Evolutionary conservation across 148 eudicot genomes (phyloP).

Genomic region (Heliamphora exappendiculata): DNA sequence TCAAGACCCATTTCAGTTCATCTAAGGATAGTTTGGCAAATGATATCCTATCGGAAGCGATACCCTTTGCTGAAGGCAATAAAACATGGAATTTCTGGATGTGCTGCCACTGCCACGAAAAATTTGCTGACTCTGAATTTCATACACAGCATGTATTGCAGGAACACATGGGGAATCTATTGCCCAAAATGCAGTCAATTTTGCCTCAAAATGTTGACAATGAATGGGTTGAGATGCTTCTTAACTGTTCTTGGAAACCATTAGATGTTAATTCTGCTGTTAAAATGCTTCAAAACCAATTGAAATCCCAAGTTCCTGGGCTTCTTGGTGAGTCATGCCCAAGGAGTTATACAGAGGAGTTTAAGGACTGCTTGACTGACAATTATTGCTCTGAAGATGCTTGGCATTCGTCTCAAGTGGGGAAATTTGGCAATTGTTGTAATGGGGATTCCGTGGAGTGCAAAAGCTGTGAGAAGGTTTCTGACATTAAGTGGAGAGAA

Average conservation of each 20-base stretch:
- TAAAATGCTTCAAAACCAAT: slow-evolving; percentile 47
- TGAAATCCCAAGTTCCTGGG: slow-evolving; percentile 32
- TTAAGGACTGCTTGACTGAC: slow-evolving; percentile 29
- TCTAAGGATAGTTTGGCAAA: slow-evolving; percentile 42
- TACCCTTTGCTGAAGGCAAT: slow-evolving; percentile 49
- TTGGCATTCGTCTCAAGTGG: slow-evolving; percentile 42
- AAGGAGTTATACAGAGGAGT: slow-evolving; percentile 25
- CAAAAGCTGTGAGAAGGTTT: slow-evolving; percentile 26
- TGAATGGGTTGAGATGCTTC: slow-evolving; percentile 88
- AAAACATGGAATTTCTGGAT: slow-evolving; percentile 75
- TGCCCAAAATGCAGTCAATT: slow-evolving; percentile 53
- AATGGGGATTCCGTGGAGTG: slow-evolving; percentile 27
- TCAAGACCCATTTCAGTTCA: slow-evolving; percentile 55
- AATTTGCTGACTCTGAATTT: slow-evolving; percentile 44
- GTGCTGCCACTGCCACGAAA: slow-evolving; percentile 75
- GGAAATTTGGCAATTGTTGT: slow-evolving; percentile 30
- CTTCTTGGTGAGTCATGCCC: slow-evolving; percentile 17
- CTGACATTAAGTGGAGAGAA: slow-evolving; percentile 36
- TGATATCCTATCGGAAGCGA: slow-evolving; percentile 68
- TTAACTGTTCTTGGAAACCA: slow-evolving; percentile 78
- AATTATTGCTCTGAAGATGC: slow-evolving; percentile 40
- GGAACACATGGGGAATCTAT: slow-evolving; percentile 61
- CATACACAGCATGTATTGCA: slow-evolving; percentile 61
- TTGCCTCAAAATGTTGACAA: slow-evolving; percentile 58
- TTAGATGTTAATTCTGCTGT: slow-evolving; percentile 63